Conservation (phyloP, 2,329 filamentous ascomycete genomes). For the Aspergillus fructus region DNA sequence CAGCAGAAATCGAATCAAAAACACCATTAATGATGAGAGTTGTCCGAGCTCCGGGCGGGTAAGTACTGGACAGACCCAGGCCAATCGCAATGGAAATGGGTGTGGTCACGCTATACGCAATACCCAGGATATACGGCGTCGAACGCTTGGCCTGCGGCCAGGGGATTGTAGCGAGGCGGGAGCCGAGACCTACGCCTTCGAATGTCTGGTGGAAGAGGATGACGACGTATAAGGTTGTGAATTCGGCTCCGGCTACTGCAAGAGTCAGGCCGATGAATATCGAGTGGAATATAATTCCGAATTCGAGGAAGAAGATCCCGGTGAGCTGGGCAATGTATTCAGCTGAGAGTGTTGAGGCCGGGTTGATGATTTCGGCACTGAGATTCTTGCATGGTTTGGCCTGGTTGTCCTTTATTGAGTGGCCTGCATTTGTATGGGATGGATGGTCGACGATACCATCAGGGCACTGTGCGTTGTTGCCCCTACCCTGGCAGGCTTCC, state of each 20-base stretch:
- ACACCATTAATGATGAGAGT: slow-evolving; percentile 80
- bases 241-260: slow-evolving; percentile 60
- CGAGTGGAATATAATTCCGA: slow-evolving; percentile 92
- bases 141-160: slow-evolving; percentile 71
- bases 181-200: slow-evolving; percentile 84
- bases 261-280: slow-evolving; percentile 88
- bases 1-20: slow-evolving; percentile 84
- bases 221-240: slow-evolving; percentile 63
- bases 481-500: slow-evolving; percentile 31
- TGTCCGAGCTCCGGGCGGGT: slow-evolving; percentile 61
- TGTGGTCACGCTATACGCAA: slow-evolving; percentile 74
- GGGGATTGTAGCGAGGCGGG: slow-evolving; percentile 72
- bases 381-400: slow-evolving; percentile 33
- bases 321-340: slow-evolving; percentile 76
- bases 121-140: slow-evolving; percentile 75
- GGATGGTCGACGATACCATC: too few relatives aligned
- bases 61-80: slow-evolving; percentile 67
- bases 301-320: slow-evolving; percentile 88
- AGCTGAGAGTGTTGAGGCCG: too few relatives aligned
- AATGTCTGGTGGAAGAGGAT: slow-evolving; percentile 89
- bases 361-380: too few relatives aligned
- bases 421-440: too few relatives aligned
- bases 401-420: slow-evolving; percentile 63
- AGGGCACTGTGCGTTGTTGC: slow-evolving; percentile 35
- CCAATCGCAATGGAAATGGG: slow-evolving; percentile 84